phyloP scores from a whole-genome alignment of 768 basidiomycete genomes.

The Boletus tylopilopsis region DNA sequence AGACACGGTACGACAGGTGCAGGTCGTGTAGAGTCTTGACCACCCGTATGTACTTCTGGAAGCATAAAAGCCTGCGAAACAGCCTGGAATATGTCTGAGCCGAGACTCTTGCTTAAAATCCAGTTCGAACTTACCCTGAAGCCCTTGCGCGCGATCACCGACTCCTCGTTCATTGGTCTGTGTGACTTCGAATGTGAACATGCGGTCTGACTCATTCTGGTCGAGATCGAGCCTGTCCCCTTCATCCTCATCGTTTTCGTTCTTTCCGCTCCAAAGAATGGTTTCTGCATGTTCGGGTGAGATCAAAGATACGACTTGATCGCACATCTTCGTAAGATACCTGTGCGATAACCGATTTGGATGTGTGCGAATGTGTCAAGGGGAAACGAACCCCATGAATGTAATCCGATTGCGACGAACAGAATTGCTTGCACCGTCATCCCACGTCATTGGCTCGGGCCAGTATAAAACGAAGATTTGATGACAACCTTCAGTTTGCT shows the following conservation, averaged over 20 bases:
- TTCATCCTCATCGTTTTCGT: constrained; percentile 24
- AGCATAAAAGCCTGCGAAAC: constrained; percentile 10
- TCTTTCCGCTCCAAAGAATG: constrained; percentile 43
- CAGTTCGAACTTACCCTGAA: constrained; percentile 37
- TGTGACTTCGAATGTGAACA: constrained; percentile 52
- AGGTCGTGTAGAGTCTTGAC: constrained; percentile 1
- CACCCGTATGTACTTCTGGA: constrained; percentile 6
- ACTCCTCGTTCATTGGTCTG: constrained; percentile 57
- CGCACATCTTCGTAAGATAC: constrained; percentile 45
- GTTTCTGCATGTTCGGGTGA: constrained; percentile 44
- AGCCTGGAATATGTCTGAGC: constrained; percentile 4
- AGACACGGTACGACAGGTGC: constrained; percentile 25
- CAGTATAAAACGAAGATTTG: constrained; percentile 52
- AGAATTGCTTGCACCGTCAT: constrained; percentile 42
- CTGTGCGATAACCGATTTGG: no score
- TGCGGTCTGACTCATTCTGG: constrained; percentile 41
- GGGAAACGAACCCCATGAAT: constrained; percentile 54
- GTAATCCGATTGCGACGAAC: constrained; percentile 52
- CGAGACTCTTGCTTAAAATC: not conserved
- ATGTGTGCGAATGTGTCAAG: constrained; percentile 39
- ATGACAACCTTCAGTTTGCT: constrained; percentile 1
- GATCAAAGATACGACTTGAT: constrained; percentile 51
- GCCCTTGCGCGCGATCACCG: constrained; percentile 39
- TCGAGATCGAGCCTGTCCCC: constrained; percentile 10
- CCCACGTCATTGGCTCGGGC: constrained; percentile 61